These are phyloP conservation scores for Metschnikowia proteae DNA, from an alignment of 805 yeast genomes.

Conservation along the genomic window DNA sequence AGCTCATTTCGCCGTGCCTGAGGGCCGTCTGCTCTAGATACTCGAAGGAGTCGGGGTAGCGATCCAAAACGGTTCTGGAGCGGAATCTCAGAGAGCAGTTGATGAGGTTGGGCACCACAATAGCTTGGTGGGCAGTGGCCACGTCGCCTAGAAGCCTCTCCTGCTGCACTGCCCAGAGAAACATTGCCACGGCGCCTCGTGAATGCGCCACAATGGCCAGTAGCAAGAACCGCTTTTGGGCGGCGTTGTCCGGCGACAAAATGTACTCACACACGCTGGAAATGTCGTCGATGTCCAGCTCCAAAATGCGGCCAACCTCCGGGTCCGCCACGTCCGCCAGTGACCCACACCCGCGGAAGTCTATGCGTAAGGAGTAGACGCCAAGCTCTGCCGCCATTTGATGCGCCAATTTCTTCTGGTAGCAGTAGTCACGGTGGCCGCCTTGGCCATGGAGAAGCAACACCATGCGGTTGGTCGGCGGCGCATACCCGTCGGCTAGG, in stretches of 20 bases:
- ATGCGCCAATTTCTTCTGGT: conserved; percentile 61
- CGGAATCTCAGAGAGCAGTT: conserved; percentile 72
- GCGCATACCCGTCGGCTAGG: conserved; percentile 27
- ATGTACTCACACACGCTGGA: conserved; percentile 36
- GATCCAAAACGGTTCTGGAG: conserved; percentile 43
- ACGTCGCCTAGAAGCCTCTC: conserved; percentile 30
- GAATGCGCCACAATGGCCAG: conserved; percentile 73
- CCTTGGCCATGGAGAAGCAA: conserved; percentile 79
- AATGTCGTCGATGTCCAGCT: conserved; percentile 68
- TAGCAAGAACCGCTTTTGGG: conserved; percentile 43
- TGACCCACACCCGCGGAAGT: conserved; percentile 82
- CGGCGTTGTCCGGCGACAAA: conserved; percentile 27
- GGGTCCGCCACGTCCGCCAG: conserved; percentile 50
- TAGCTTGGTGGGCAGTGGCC: conserved; percentile 25
- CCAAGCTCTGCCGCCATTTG: conserved; percentile 57
- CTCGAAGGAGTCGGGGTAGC: conserved; percentile 29
- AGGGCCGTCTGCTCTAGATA: conserved; percentile 34
- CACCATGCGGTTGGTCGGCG: conserved; percentile 49
- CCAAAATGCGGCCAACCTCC: conserved; percentile 51
- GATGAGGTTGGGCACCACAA: conserved; percentile 59
- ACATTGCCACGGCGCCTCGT: conserved; percentile 73
- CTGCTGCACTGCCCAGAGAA: conserved; percentile 59
- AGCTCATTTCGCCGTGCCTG: conserved; percentile 48
- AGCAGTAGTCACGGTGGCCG: conserved; percentile 79
- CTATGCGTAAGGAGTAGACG: conserved; percentile 66